Evolutionary conservation across 805 yeast genomes (phyloP), one percentile per base, ranked within the genome.

Genomic region (Myxozyma nipponensis): DNA sequence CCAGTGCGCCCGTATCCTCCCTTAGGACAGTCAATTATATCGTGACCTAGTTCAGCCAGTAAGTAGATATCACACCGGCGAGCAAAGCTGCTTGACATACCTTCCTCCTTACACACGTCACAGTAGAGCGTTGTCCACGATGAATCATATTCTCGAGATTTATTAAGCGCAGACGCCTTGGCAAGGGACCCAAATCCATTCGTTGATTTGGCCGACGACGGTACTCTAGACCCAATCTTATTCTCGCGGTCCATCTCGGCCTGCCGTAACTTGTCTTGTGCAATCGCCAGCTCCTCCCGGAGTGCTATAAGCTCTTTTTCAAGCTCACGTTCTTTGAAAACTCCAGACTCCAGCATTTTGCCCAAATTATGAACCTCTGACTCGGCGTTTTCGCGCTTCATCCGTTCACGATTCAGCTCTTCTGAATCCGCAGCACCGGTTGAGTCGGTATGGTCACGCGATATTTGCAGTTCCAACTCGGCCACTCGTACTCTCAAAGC

Each of bases 311-410:
- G 34, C 43, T 65, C 63, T 25, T 49, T 55, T 36, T 65, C 68
- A n/a, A 65, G 55, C 39, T 65, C 69, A 4, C 63, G 55, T 41
- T 66, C 69, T 15, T 56, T 51, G 51, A 65, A 58, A 10, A 63
- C 61, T 46, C 57, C 58, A 22, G 61, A 56, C 62, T 35, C 56
- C 34, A 25, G 62, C n/a, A 42, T 57, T 54, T 6, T 64, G 23
- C 49, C 64, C 47, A 57, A 62, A 44, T 44, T 64, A 44, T 67
- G 49, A 3, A 46, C 47, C 51, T 63, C 58, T 49, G 37, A 21
- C 28, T 46, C 56, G 18, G 52, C 44, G 35, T 36, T 43, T 6
- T 28, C 46, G 5, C 50, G 46, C 10, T 21, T 44, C 19, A 19
- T 17, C 19, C 42, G 34, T 26, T 54, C 42, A 13, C n/a, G 21